phyloP scores from a whole-genome alignment of 2,329 filamentous ascomycete species.

The Aspergillus arachidicola region DNA sequence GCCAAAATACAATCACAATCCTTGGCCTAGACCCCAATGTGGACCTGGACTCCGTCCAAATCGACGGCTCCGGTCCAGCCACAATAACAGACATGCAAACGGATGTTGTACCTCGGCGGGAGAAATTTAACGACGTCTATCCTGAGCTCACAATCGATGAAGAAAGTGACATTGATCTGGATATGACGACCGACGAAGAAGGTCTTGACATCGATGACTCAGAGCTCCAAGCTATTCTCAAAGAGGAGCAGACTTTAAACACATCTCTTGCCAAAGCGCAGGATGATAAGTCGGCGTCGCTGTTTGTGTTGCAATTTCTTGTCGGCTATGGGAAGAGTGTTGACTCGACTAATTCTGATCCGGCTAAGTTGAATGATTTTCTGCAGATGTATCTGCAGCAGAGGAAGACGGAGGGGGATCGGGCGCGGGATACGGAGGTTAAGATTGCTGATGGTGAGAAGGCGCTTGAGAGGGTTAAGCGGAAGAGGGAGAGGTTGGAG shows the following conservation, averaged over 20 bases:
- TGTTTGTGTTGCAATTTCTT: slow-evolving; percentile 32
- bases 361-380: slow-evolving; percentile 36
- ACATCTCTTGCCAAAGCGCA: slow-evolving; percentile 35
- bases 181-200: slow-evolving; percentile 13
- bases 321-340: slow-evolving; percentile 40
- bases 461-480: slow-evolving; percentile 22
- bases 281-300: slow-evolving; percentile 26
- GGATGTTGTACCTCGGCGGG: slow-evolving; percentile 58
- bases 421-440: slow-evolving; percentile 25
- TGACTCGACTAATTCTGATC: slow-evolving; percentile 30
- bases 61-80: slow-evolving; percentile 60
- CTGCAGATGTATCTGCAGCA: slow-evolving; percentile 37
- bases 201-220: slow-evolving; percentile 20
- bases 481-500: slow-evolving; percentile 5
- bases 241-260: slow-evolving; percentile 35
- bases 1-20: slow-evolving; percentile 60
- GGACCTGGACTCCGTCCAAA: slow-evolving; percentile 61
- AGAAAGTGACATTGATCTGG: background rate
- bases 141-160: slow-evolving; percentile 30
- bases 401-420: slow-evolving; percentile 29
- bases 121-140: slow-evolving; percentile 59
- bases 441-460: slow-evolving; percentile 30
- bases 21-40: slow-evolving; percentile 57
- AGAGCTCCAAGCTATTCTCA: slow-evolving; percentile 25
- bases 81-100: slow-evolving; percentile 66